phyloP scores from a whole-genome alignment of 805 yeast genomes.

The Candida nemodendra region DNA sequence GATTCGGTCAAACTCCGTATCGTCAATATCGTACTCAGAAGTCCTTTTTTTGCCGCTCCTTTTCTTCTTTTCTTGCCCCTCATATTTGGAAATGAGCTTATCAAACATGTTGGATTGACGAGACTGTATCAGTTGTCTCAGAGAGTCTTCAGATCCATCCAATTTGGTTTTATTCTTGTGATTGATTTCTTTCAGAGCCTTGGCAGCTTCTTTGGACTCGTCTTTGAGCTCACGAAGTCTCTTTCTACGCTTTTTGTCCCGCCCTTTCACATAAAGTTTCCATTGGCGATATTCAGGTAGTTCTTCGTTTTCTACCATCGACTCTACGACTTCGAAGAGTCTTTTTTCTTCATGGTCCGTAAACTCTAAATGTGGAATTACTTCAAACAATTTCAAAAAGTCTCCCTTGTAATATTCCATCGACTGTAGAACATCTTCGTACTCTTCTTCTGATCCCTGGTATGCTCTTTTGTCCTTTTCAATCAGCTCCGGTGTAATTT shows the following conservation, averaged over 20 bases:
- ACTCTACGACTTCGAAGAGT: conserved; percentile 50
- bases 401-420: conserved; percentile 60
- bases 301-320: conserved; percentile 38
- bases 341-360: conserved; percentile 59
- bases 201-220: conserved; percentile 65
- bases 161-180: conserved; percentile 31
- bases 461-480: conserved; percentile 66
- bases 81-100: conserved; percentile 51
- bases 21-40: conserved; percentile 39
- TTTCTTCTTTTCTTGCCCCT: conserved; percentile 26
- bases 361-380: conserved; percentile 73
- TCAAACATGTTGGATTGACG: conserved; percentile 45
- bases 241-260: conserved; percentile 47
- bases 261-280: conserved; percentile 46
- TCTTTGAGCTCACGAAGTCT: conserved; percentile 51
- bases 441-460: conserved; percentile 60
- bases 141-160: conserved; percentile 38
- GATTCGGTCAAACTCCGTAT: conserved; percentile 49
- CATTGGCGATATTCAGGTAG: conserved; percentile 31
- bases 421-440: conserved; percentile 57
- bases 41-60: conserved; percentile 29
- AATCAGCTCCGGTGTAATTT: conserved; percentile 62
- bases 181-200: conserved; percentile 39
- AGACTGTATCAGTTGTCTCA: conserved; percentile 48
- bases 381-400: conserved; percentile 66